Conservation (phyloP, 805 yeast species). For the Yamadazyma ubonensis region DNA sequence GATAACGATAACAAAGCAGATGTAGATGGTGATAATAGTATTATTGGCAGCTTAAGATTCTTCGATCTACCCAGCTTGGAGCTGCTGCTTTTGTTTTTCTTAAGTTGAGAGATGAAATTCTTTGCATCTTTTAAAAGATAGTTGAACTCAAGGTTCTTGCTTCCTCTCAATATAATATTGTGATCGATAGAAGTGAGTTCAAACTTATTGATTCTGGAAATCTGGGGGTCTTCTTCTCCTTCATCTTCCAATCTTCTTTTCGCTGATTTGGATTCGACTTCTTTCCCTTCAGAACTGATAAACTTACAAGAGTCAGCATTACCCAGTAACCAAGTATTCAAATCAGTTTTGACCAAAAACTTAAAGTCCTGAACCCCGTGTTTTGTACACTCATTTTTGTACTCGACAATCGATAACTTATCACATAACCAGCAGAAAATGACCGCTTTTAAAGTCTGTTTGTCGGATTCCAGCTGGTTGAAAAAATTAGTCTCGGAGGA, state of each 20-base stretch:
- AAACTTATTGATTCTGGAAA: constrained; percentile 44
- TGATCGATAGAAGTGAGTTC: constrained; percentile 58
- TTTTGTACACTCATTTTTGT: constrained; percentile 68
- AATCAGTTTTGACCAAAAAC: constrained; percentile 81
- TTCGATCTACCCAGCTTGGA: constrained; percentile 7
- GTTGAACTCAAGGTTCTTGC: constrained; percentile 65
- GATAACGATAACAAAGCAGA: constrained; percentile 41
- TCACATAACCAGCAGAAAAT: constrained; percentile 76
- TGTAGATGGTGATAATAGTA: constrained; percentile 45
- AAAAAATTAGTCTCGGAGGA: constrained; percentile 54
- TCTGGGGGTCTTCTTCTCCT: constrained; percentile 46
- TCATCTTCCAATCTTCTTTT: constrained; percentile 7
- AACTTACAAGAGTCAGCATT: constrained; percentile 57
- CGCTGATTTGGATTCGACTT: constrained; percentile 9
- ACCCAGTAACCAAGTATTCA: constrained; percentile 79
- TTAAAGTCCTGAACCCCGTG: constrained; percentile 66
- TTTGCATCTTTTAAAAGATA: constrained; percentile 67
- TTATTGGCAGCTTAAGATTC: constrained; percentile 41
- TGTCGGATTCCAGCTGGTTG: constrained; percentile 37
- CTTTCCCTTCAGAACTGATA: constrained; percentile 17
- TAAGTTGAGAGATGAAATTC: constrained; percentile 53
- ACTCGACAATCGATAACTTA: constrained; percentile 76
- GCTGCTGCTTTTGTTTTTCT: constrained; percentile 22
- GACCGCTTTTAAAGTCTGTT: constrained; percentile 53
- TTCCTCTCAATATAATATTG: constrained; percentile 62